These are phyloP conservation scores for Trichosporon sp. DNA, from an alignment of 1,284 basidiomycete genomes.

Conservation along the genomic window DNA sequence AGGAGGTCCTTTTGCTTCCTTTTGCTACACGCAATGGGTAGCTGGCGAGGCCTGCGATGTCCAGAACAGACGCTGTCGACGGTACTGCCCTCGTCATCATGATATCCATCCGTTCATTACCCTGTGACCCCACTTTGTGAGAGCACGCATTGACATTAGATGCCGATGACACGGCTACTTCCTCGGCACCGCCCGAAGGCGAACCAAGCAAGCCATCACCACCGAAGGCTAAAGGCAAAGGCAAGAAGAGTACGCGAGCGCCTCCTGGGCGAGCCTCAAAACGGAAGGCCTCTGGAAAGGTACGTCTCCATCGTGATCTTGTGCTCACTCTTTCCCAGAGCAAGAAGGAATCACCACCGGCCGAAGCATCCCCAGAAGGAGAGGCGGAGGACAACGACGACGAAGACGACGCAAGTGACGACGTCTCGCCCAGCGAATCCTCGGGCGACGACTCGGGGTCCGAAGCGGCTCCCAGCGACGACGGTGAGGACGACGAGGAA, in stretches of 20 bases:
- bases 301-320: not conserved
- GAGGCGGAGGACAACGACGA: not conserved
- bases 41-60: not conserved
- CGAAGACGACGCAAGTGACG: not conserved
- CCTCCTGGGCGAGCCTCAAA: not conserved
- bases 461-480: conserved; percentile 8
- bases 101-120: not conserved
- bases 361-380: not conserved
- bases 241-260: not conserved
- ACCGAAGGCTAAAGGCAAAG: not conserved
- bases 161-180: not conserved
- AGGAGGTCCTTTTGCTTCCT: too few relatives aligned
- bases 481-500: not conserved
- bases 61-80: too few relatives aligned
- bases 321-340: not conserved
- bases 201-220: not conserved
- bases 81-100: not conserved
- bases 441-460: conserved; percentile 8
- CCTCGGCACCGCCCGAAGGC: not conserved
- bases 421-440: not conserved
- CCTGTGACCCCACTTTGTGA: not conserved
- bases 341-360: not conserved
- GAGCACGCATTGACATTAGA: not conserved
- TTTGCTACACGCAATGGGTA: not conserved
- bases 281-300: not conserved